Percentiles rank a stretch among this genome's conserved stretches.
phyloP scores from a whole-genome alignment of 164 flowering plant genomes.

The Umbellularia californica region DNA sequence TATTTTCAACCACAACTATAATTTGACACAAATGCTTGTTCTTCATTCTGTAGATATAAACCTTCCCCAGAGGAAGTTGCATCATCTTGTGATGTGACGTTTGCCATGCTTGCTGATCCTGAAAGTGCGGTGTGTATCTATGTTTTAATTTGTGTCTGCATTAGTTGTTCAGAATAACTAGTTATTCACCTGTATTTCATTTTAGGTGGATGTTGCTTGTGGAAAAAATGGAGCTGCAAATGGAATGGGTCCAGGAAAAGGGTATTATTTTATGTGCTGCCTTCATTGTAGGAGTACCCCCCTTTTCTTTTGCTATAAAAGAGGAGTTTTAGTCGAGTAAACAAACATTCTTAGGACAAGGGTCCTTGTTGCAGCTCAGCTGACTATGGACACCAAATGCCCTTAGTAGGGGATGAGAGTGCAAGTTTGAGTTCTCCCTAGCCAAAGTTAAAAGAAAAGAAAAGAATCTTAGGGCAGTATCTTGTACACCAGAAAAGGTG shows the following conservation, averaged over 20 bases:
- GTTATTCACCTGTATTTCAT: not conserved
- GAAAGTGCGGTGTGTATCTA: slow-evolving; percentile 88
- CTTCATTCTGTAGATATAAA: slow-evolving; percentile 50
- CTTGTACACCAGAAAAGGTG: no score
- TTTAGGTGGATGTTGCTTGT: slow-evolving; percentile 74
- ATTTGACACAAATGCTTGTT: not conserved
- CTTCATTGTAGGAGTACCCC: not conserved
- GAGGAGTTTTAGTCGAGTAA: not conserved
- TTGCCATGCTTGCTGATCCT: slow-evolving; percentile 98
- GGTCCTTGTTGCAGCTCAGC: no score
- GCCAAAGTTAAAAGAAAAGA: no score
- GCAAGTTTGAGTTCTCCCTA: no score
- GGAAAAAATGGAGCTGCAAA: slow-evolving; percentile 74
- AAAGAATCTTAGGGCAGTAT: no score
- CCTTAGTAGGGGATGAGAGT: no score
- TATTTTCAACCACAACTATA: not conserved
- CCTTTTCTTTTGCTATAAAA: no score
- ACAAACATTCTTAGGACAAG: no score
- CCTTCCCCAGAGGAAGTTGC: slow-evolving; percentile 87
- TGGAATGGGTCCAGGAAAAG: slow-evolving; percentile 81
- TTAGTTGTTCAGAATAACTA: not conserved
- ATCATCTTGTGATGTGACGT: slow-evolving; percentile 85
- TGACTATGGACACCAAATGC: no score
- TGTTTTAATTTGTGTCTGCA: not conserved
- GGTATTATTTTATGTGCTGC: slow-evolving; percentile 35